phyloP scores from a whole-genome alignment of 139 green algal genomes.

The Tetraselmis chui region DNA sequence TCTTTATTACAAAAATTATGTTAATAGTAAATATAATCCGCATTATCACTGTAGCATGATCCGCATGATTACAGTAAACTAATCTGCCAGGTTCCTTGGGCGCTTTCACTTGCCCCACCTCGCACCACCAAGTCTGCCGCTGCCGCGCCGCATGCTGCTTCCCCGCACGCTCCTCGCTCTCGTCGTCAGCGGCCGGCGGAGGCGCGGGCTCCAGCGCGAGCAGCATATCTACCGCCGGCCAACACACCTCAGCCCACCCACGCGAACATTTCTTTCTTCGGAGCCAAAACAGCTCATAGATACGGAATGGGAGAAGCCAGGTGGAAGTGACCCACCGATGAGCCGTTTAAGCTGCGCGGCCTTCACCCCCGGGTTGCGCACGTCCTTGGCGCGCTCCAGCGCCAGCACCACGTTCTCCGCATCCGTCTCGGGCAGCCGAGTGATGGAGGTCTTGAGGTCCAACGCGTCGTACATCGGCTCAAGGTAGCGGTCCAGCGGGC shows the following conservation, averaged over 20 bases:
- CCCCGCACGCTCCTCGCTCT: neutral
- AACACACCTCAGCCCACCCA: no score
- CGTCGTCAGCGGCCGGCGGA: neutral
- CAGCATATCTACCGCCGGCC: neutral
- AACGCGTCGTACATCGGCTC: constrained; percentile 15
- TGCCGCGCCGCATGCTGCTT: neutral
- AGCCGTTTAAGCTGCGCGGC: neutral
- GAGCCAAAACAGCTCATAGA: no score
- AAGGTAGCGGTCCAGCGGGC: constrained; percentile 41
- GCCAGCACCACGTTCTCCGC: constrained; percentile 37
- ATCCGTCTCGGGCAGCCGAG: constrained; percentile 19
- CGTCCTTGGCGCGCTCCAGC: constrained; percentile 49
- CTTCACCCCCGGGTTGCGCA: constrained; percentile 34
- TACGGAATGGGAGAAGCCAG: no score
- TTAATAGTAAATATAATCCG: no score
- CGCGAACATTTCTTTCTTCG: no score
- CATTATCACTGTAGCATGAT: no score
- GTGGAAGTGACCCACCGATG: neutral
- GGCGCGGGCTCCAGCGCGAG: neutral
- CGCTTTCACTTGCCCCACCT: no score
- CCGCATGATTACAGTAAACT: no score
- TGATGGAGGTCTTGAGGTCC: constrained; percentile 21
- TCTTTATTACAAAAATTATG: no score
- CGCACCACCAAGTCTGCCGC: neutral
- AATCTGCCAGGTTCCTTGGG: no score